phyloP scores from a whole-genome alignment of 352 stramenopile genomes.

The Hyaloperonospora brassicae region DNA sequence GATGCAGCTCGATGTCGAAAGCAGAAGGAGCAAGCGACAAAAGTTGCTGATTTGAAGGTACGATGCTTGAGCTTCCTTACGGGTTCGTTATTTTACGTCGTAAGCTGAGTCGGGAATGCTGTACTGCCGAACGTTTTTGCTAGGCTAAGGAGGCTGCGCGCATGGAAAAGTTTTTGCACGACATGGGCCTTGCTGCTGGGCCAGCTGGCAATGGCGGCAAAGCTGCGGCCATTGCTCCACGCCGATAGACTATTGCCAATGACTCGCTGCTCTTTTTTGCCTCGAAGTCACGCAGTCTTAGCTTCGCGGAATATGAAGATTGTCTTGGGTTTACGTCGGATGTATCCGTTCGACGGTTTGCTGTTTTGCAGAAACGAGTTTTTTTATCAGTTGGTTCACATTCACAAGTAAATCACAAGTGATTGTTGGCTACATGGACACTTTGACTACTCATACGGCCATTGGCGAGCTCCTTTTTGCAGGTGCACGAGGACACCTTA shows the following conservation, averaged over 20 bases:
- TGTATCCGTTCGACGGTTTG: too few relatives aligned
- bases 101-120: neutral
- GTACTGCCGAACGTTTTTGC: slow-evolving; percentile 1
- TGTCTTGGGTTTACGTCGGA: too few relatives aligned
- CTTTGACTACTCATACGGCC: too few relatives aligned
- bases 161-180: slow-evolving; percentile 71
- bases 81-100: neutral
- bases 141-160: slow-evolving; percentile 61
- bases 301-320: too few relatives aligned
- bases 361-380: too few relatives aligned
- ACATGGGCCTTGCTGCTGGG: slow-evolving; percentile 49
- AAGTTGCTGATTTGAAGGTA: slow-evolving; percentile 34
- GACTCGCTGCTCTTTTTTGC: too few relatives aligned
- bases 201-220: slow-evolving; percentile 19
- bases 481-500: too few relatives aligned
- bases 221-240: slow-evolving; percentile 53
- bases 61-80: neutral
- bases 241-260: slow-evolving; percentile 13
- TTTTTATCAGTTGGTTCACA: too few relatives aligned
- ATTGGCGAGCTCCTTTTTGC: too few relatives aligned
- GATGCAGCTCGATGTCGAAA: slow-evolving; percentile 30
- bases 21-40: slow-evolving; percentile 35
- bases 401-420: too few relatives aligned
- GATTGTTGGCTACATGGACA: too few relatives aligned
- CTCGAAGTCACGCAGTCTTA: too few relatives aligned